These are phyloP conservation scores for Ammopiptanthus mongolicus DNA, from an alignment of 306 rosid species.

Conservation along the genomic window DNA sequence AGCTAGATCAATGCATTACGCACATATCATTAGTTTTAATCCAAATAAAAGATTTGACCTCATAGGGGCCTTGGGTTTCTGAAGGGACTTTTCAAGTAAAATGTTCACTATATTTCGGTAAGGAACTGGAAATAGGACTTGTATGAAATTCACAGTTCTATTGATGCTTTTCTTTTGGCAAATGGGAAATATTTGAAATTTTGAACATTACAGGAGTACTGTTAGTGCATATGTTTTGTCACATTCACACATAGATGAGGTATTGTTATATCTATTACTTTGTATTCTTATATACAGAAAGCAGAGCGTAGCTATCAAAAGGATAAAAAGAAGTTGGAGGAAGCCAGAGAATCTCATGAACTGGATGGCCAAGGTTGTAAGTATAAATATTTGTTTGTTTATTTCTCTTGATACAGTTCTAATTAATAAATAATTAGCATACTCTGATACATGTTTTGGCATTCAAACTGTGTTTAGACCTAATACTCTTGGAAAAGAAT, in stretches of 20 bases:
- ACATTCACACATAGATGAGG: not conserved
- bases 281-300: slow-evolving; percentile 51
- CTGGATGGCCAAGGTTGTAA: slow-evolving; percentile 59
- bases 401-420: not conserved
- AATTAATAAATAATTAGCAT: not conserved
- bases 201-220: not conserved
- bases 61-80: not conserved
- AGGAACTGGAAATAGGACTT: not conserved
- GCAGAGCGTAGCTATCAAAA: slow-evolving; percentile 89
- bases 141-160: not conserved
- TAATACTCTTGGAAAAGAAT: not conserved
- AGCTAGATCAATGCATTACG: not conserved
- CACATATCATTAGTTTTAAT: not conserved
- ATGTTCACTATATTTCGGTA: not conserved
- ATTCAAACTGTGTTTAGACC: not conserved
- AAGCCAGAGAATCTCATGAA: slow-evolving; percentile 56
- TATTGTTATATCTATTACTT: not conserved
- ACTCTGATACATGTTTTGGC: slow-evolving; percentile 1
- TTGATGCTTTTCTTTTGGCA: not conserved
- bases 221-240: not conserved
- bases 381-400: slow-evolving; percentile 20
- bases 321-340: slow-evolving; percentile 67
- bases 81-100: not conserved
- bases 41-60: not conserved
- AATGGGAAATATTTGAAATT: not conserved